phyloP scores from a whole-genome alignment of 2,329 filamentous ascomycete genomes.

The Drechslerella dactyloides region DNA sequence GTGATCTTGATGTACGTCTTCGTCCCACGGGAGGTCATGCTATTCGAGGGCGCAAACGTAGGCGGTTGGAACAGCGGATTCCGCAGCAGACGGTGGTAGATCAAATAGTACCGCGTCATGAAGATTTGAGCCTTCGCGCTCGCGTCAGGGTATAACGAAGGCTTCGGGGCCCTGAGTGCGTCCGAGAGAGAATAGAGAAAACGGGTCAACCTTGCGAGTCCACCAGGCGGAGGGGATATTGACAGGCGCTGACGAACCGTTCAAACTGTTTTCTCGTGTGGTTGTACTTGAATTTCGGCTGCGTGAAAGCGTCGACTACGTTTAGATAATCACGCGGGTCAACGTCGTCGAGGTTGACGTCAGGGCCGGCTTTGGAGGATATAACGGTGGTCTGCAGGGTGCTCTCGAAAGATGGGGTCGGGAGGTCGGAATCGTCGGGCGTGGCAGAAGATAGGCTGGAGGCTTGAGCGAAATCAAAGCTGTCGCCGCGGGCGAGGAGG shows the following conservation, averaged over 20 bases:
- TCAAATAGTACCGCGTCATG: slow-evolving; percentile 86
- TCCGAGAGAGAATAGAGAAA: slow-evolving; percentile 3
- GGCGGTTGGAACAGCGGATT: slow-evolving; percentile 88
- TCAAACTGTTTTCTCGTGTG: slow-evolving; percentile 89
- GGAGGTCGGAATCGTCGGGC: slow-evolving; percentile 39
- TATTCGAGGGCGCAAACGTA: slow-evolving; percentile 63
- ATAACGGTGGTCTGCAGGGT: slow-evolving; percentile 17
- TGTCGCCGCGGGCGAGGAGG: slow-evolving; percentile 55
- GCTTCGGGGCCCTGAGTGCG: slow-evolving; percentile 66
- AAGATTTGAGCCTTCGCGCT: slow-evolving; percentile 85
- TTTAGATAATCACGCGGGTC: slow-evolving; percentile 85
- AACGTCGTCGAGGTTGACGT: slow-evolving; percentile 63
- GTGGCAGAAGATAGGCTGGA: slow-evolving; percentile 38
- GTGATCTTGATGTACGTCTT: slow-evolving; percentile 84
- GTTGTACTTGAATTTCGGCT: slow-evolving; percentile 80
- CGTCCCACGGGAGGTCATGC: slow-evolving; percentile 66
- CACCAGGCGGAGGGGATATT: slow-evolving; percentile 23
- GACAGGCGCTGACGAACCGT: slow-evolving; percentile 60
- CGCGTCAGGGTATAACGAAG: slow-evolving; percentile 75
- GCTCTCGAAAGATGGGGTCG: slow-evolving; percentile 30
- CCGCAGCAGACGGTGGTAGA: slow-evolving; percentile 87
- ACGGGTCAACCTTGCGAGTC: slow-evolving; percentile 38
- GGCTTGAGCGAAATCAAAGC: slow-evolving; percentile 51
- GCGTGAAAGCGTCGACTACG: slow-evolving; percentile 81
- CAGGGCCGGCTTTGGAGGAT: slow-evolving; percentile 13